Base-by-base conservation (phyloP, 192 early-diverging fungal genomes). In the Endogone sp. region DNA sequence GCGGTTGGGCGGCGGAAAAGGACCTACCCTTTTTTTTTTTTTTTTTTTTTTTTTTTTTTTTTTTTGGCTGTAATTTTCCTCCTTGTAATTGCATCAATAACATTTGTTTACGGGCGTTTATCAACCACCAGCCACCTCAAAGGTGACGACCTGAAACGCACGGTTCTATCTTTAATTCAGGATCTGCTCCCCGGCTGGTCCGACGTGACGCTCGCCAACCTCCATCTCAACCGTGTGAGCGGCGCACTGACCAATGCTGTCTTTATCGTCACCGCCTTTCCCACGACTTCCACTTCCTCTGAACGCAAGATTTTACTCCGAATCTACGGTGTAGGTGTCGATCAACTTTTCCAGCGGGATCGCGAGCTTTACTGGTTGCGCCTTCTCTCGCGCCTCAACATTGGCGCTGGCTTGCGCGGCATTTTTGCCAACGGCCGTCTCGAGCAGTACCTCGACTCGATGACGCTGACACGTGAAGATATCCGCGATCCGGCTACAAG, bases 381-480 rank as follows among this genome's bases (percentile, higher is more conserved):
- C 60, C 85, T 90, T 57, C 73, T 96, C 24, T 89, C 90, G 2
- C 73, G 79, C 2, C 72, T 89, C 60, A 87, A 90, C 0, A 83
- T 93, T n/a, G 94, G 92, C 2, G 91, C 94, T 4, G 79, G 74
- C 2, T 67, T 96, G 32, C 77, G 92, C 10, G 90, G 85, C 2
- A 87, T 89, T 21, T 96, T 95, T 75, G 83, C 78, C 20, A 96
- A 96, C 73, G 94, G 94, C 29, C 81, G 94, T 8, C 80, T 96
- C 68, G 94, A 96, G 67, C 84, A 96, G 72, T 95, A 86, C 60
- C 78, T 96, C 1, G 87, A 91, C 54, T 90, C 89, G 25, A 81
- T 75, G 0, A 94, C 92, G 0, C 79, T 96, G 60, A 88, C 79
- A 0, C 84, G 82, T 62, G 73, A 82, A 2, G 92, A 95, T 44